A percentile compares a stretch with the other conserved stretches of the same genome.
Evolutionary conservation across 345 rosid genomes (phyloP).

Genomic region (Dimocarpus longan): DNA sequence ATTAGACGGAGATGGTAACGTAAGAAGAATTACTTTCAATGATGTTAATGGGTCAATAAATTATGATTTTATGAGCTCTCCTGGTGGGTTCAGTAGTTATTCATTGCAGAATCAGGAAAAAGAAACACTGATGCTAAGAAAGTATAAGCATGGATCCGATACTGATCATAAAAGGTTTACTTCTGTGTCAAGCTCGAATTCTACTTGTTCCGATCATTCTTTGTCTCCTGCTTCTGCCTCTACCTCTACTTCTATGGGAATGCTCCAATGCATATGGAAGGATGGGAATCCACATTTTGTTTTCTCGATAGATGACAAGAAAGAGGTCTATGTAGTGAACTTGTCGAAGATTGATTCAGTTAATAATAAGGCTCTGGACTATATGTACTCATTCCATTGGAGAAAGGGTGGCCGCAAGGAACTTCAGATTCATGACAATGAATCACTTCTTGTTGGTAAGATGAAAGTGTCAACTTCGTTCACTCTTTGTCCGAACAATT

Average conservation of each 20-base stretch:
- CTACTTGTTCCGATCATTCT: constrained; percentile 55
- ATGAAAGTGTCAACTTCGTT: constrained; percentile 68
- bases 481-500: constrained; percentile 44
- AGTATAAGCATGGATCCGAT: constrained; percentile 30
- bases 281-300: constrained; percentile 67
- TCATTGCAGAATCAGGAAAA: constrained; percentile 34
- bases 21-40: constrained; percentile 26
- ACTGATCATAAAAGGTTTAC: constrained; percentile 31
- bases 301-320: constrained; percentile 75
- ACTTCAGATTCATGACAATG: constrained; percentile 31
- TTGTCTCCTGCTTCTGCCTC: constrained; percentile 49
- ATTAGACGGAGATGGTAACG: constrained; percentile 36
- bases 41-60: constrained; percentile 42
- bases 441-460: constrained; percentile 62
- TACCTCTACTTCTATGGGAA: constrained; percentile 60
- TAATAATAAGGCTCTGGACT: constrained; percentile 39
- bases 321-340: constrained; percentile 62
- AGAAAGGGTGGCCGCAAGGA: constrained; percentile 45
- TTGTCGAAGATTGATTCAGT: constrained; percentile 44
- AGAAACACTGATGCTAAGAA: constrained; percentile 18
- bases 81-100: constrained; percentile 36
- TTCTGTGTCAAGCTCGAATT: constrained; percentile 56
- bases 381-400: constrained; percentile 59
- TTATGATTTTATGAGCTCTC: constrained; percentile 41
- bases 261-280: constrained; percentile 79